Base-by-base conservation (phyloP, 306 rosid genomes). In the Crotalaria pallida region DNA sequence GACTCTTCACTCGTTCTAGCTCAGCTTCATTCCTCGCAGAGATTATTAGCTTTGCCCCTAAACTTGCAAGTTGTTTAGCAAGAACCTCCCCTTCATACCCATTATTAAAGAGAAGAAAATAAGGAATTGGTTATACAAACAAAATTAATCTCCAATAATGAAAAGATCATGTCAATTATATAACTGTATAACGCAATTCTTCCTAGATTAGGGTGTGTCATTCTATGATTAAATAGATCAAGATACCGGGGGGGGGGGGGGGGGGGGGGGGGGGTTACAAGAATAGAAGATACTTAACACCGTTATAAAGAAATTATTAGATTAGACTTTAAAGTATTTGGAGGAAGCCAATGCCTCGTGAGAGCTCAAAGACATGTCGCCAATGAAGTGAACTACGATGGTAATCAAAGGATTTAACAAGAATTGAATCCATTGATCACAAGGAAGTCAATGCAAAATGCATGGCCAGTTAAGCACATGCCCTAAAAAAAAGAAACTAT, bases 1-100 rank as follows among this genome's bases (percentile, higher is more conserved):
- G 81, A 24, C 70, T 56, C 85, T 77, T 87, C 63, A 90, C 98
- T 76, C 77, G 85, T 84, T 84, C 88, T 73, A 94, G 76, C 55
- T 89, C 97, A 56, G 82, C 88, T 84, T 90, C 96, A 80, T 87
- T 86, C 66, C 97, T 87, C 1, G 98, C 97, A 51, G 98, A 90
- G 74, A 94, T 69, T 61, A 94, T 88, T 53, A 94, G 91, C 85
- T 88, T 90, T 44, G 97, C 98, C 47, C 97, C 98, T 75, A 94
- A 83, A 66, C 78, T 84, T 43, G 96, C 89, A 76, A 94, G 86
- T 74, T 94, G 97, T 65, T 87, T 88, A 53, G 96, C 96, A 75
- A 94, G 88, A 80, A 90, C 57, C 82, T 90, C 94, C 69, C 97
- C 98, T 94, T 71, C 75, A 67, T 49, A 67, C 33, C 22, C 75